A percentile compares a stretch with the other conserved stretches of the same genome.
Conservation (phyloP, 2,329 filamentous ascomycete species). For the Epichloe uncinata region DNA sequence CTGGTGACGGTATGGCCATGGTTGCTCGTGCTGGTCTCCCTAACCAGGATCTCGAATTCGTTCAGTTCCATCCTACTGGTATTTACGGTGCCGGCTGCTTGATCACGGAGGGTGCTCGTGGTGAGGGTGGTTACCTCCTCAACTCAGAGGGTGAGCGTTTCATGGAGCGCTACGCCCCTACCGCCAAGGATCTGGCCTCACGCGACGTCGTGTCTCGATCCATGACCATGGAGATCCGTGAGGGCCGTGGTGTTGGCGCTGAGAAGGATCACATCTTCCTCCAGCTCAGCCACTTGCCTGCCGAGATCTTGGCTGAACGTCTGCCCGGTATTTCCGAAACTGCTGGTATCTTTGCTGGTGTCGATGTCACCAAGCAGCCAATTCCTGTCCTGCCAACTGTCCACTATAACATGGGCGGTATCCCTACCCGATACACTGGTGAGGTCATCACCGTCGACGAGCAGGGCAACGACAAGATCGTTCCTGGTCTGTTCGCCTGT, state of each 20-base stretch:
- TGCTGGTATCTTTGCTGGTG: conserved; percentile 90
- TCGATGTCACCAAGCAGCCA: conserved; percentile 93
- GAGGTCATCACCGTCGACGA: conserved; percentile 86
- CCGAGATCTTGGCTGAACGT: conserved; percentile 88
- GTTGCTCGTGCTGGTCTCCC: conserved; percentile 88
- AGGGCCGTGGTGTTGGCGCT: conserved; percentile 89
- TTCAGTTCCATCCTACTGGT: conserved; percentile 98
- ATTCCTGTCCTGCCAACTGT: conserved; percentile 94
- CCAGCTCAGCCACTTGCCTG: conserved; percentile 86
- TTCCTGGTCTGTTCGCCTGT: conserved; percentile 89
- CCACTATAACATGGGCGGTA: conserved; percentile 99
- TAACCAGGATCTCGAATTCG: conserved; percentile 98
- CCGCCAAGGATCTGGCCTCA: conserved; percentile 91
- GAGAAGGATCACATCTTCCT: conserved; percentile 99
- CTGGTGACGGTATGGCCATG: conserved; percentile 99
- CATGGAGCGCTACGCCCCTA: conserved; percentile 97
- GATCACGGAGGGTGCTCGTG: conserved; percentile 95
- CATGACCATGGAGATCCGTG: conserved; percentile 97
- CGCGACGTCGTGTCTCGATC: conserved; percentile 94
- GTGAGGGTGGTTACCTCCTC: conserved; percentile 93
- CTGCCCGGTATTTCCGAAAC: conserved; percentile 98
- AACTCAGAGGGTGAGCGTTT: conserved; percentile 98
- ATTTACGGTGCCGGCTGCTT: conserved; percentile 97
- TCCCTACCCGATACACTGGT: conserved; percentile 93
- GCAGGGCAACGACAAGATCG: conserved; percentile 78